Evolutionary conservation across 75 land plant species (phyloP), one percentile per base, ranked within the genome.

Genomic region (Pinus taeda): DNA sequence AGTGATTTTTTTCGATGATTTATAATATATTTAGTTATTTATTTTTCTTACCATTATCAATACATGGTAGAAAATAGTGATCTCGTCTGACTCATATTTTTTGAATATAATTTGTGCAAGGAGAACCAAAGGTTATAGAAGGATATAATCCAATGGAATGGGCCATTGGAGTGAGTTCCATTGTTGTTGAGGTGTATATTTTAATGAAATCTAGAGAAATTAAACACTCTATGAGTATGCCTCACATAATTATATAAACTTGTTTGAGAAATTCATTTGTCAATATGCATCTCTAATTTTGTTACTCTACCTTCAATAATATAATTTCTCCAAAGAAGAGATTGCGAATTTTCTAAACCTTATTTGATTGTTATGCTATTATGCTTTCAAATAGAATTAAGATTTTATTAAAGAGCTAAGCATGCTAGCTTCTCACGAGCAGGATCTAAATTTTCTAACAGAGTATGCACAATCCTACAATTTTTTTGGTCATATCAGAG

Each of bases 121-220:
- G 90, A 67, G 81, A 86, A 15, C 62, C 63, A 82, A 77, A 59
- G n/a, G 87, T 90, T 8, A 85, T 76, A 80, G 86, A 86, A 70
- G 89, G 91, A 29, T 85, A 85, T 63, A 90, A 90, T 76, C 93
- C 95, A 4, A 90, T 89, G 22, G 83, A 93, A 33, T 90, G 91
- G 94, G 88, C 86, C 90, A 29, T 93, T 71, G 95, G 88, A 59
- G 82, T 93, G 42, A 83, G 83, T 15, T 39, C 85, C 21, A 5
- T 69, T 20, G 57, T 83, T 26, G 26, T 26, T 26, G 26, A 0
- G 26, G 26, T 26, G 26, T 0, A 26, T 26, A 26, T 26, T 26
- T 26, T 26, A 0, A 26, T 26, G 26, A 26, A 26, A 15, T 88
- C 0, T 93, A 88, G 74, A 83, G 65, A 45, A 82, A 82, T 21